Base-by-base conservation (phyloP, 495 filamentous ascomycete species). In the Letharia columbiana region DNA sequence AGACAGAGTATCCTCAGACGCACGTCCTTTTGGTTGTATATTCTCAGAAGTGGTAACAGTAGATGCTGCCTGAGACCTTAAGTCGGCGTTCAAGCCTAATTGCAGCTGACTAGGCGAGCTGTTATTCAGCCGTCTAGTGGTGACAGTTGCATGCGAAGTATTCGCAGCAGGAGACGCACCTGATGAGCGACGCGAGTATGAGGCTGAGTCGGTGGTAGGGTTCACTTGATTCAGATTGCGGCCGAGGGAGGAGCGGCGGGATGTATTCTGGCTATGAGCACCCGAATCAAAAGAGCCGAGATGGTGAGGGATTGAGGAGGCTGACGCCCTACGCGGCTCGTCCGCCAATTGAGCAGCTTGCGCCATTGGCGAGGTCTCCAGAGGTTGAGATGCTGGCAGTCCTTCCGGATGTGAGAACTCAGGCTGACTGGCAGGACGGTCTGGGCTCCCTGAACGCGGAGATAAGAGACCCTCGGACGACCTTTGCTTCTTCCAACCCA, bases 361-460 rank as follows among this genome's bases (percentile, higher is more conserved):
- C 28, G 58, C 58, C 18, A 56, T 45, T 18, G 64, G 58, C 41
- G 58, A 66, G n/a, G 61, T 67, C 35, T 67, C 68, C n/a, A 61
- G 23, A 17, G 61, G 60, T 18, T 71, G 67, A 41, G 71, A 73
- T 18, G 71, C 67, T 64, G 71, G 71, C 44, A 73, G 45, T 4
- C 71, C 71, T 65, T 73, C 71, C 11, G 71, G 69, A 64, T 71
- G 71, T 15, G 71, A 73, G 28, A 73, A 66, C 56, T 73, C 71
- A 6, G 67, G 69, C 62, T 71, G 67, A 45, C 65, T 69, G 45
- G 52, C 35, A 58, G 67, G 63, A 20, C 63, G 61, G 52, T 65
- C 61, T 17, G 71, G 71, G 62, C 65, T 73, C 52, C 62, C 41
- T 44, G 71, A 73, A 9, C 69, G 71, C 13, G 70, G 68, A 61